Evolutionary conservation across 192 early-diverging fungal genomes (phyloP), one percentile per base, ranked within the genome.

Genomic region (Coemansia sp.): DNA sequence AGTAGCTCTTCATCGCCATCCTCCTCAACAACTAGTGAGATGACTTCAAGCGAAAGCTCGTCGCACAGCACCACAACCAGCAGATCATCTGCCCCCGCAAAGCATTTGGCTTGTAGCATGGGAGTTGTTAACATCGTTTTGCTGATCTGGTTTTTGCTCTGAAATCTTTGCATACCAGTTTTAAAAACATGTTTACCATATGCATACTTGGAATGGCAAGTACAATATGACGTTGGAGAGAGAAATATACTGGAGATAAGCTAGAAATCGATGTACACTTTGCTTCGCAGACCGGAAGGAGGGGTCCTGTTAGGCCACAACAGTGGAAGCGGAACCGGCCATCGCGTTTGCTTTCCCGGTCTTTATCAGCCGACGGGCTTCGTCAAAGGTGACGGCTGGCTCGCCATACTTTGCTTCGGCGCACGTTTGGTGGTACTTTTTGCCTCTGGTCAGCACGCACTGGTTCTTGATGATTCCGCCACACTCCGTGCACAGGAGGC

Each of bases 381-480:
- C 77, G 20, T 79, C 77, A 38, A 79, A 57, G 2, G 67, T 58
- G 15, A 79, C 58, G 0, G 77, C 77, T 11, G 57, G 57, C 60
- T 79, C 71, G 53, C 71, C 77, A 47, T 79, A 79, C 57, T 79
- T 79, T 45, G 68, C 64, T 66, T 81, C 79, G 15, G 79, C 79
- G 31, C 79, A 81, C 1, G 54, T 6, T 55, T 75, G 73, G 48
- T 81, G 79, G 33, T 81, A 81, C 55, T 81, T 81, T 55, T 75
- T 75, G 62, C 74, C 74, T 3, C 79, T 66, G 7, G 79, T 81
- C 62, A 81, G 22, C 59, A 81, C 79, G 15, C 79, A 81, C 47
- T 75, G 79, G 59, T 66, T 69, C 60, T 72, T 74, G 56, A 81
- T 81, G 44, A 71, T 81, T 29, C 69, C 74, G 50, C 79, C 79